Conservation (phyloP, 2,329 filamentous ascomycete genomes). For the Colletotrichum sp. region DNA sequence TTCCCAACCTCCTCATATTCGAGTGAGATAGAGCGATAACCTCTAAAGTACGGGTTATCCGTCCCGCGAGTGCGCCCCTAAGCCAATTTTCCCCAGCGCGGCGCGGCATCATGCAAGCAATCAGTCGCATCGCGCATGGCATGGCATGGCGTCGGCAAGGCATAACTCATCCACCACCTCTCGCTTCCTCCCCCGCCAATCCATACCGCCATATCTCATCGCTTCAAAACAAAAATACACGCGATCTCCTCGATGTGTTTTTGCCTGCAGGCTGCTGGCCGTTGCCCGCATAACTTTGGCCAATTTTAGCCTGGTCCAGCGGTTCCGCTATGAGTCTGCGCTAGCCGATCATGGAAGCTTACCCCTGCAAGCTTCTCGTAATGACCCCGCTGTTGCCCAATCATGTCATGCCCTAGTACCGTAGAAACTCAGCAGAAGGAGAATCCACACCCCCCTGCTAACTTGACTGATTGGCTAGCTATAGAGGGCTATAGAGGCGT, state of each 20-base stretch:
- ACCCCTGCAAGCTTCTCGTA: not conserved
- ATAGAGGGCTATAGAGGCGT: too few species aligned
- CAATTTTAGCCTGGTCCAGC: conserved; percentile 10
- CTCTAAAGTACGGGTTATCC: not conserved
- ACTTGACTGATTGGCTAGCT: too few species aligned
- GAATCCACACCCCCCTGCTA: too few species aligned
- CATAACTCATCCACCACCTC: not conserved
- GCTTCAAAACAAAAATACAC: conserved; percentile 1
- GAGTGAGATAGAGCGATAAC: not conserved
- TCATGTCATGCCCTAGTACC: not conserved
- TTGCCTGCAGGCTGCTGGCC: not conserved
- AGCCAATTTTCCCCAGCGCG: not conserved
- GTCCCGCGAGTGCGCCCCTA: not conserved
- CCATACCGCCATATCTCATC: conserved; percentile 9
- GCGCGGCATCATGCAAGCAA: conserved; percentile 8
- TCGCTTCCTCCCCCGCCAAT: conserved; percentile 14
- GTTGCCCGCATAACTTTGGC: conserved; percentile 15
- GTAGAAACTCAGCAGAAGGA: too few species aligned
- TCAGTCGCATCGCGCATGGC: not conserved
- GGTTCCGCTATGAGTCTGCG: not conserved
- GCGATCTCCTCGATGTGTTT: not conserved
- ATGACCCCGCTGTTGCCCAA: not conserved
- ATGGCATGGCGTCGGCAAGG: not conserved
- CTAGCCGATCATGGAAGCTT: not conserved
- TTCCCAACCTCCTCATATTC: not conserved